phyloP scores from a whole-genome alignment of 176 grass and related monocot genomes.

The Pontederia paniculata region DNA sequence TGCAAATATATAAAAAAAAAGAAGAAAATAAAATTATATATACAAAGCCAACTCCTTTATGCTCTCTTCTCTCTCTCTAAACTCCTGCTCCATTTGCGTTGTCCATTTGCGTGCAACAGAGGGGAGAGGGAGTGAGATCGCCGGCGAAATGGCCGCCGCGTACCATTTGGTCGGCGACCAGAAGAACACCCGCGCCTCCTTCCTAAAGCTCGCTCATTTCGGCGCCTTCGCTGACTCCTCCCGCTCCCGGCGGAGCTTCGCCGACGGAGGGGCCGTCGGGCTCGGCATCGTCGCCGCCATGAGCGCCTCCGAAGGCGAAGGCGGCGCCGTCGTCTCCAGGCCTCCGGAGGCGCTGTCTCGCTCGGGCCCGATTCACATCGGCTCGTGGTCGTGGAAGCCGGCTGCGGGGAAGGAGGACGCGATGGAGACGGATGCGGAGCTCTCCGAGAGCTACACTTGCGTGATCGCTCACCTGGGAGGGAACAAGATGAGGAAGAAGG shows the following conservation, averaged over 20 bases:
- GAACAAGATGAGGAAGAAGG: background rate
- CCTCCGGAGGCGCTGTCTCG: no score
- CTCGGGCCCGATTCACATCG: no score
- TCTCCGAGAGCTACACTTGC: constrained; percentile 6
- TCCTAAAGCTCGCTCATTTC: background rate
- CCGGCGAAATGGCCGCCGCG: no score
- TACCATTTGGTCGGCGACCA: background rate
- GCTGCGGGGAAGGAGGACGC: background rate
- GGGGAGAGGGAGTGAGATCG: no score
- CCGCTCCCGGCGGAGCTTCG: background rate
- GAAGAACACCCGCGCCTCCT: background rate
- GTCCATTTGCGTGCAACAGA: no score
- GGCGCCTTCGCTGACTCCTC: background rate
- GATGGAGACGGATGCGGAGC: background rate
- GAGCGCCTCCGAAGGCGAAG: background rate
- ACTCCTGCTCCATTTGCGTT: no score
- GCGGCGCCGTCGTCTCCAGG: no score
- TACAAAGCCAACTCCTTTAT: no score
- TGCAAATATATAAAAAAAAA: no score
- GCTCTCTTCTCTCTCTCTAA: no score
- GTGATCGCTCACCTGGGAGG: background rate
- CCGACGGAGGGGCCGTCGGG: background rate
- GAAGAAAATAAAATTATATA: no score
- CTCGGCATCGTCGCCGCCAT: constrained; percentile 5
- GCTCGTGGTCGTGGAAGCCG: background rate